Evolutionary conservation across 768 basidiomycete species (phyloP), one percentile per base, ranked within the genome.

Genomic region (Serendipita sp.): DNA sequence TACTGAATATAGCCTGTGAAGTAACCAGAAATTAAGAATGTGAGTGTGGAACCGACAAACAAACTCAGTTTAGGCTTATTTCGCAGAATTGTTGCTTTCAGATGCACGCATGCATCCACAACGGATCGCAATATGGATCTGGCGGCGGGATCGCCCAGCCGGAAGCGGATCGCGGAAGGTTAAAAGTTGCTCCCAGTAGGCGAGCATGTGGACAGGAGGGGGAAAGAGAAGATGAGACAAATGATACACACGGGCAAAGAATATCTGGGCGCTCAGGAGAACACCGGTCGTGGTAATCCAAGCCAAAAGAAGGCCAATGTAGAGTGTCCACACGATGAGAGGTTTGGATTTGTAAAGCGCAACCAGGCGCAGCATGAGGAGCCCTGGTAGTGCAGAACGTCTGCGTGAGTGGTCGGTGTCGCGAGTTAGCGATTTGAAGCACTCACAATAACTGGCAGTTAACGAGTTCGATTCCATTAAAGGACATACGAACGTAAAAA

Each of bases 281-380:
- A 60, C 16, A 5, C 18, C 55, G 5, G 34, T 31, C 10, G 55
- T 60, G 29, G 55, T 8, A 3, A 36, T n/a, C 29, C 36, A 60
- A 10, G 55, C n/a, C 4, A 37, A 10, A 37, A 60, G 8, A 10
- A 60, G 55, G n/a, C 16, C 8, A 11, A n/a, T 37, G n/a, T 60
- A 60, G 29, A 60, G 55, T 27, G 34, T 23, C 18, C 33, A 60
- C 16, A 60, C 55, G 18, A 60, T 37, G 29, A 31, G 16, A n/a
- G 55, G 55, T 34, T 60, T 60, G 13, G 55, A 60, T 36, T 60
- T 60, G 33, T 60, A 60, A 23, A 60, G 36, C n/a, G 55, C 55
- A n/a, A 60, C 55, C 36, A 60, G 34, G 18, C 55, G 55, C 23
- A 60, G 55, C 55, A 60, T 60, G 33, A 60, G 55, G 8, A 60